These are phyloP conservation scores for Beauveria australis DNA, from an alignment of 2,329 filamentous ascomycete genomes.

Conservation along the genomic window DNA sequence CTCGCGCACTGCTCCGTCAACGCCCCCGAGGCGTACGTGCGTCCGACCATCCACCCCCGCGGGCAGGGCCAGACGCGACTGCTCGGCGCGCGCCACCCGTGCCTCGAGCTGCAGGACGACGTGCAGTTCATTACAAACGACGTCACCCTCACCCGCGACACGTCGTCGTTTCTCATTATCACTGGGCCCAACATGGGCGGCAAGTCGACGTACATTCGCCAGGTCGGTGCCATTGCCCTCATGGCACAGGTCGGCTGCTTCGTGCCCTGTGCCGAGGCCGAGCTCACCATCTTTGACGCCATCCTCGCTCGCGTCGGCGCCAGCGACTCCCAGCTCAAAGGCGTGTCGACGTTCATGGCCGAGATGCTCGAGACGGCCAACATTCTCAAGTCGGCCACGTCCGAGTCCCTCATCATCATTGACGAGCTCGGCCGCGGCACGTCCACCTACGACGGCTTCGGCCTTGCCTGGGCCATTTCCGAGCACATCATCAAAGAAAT, in stretches of 20 bases:
- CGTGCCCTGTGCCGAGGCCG: slow-evolving; percentile 82
- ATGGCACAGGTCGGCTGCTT: slow-evolving; percentile 98
- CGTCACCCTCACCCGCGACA: slow-evolving; percentile 67
- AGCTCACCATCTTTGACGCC: slow-evolving; percentile 92
- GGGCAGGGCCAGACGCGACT: slow-evolving; percentile 82
- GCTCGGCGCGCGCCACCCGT: slow-evolving; percentile 91
- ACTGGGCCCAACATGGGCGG: slow-evolving; percentile 99
- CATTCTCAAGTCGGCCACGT: slow-evolving; percentile 92
- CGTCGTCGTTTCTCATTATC: slow-evolving; percentile 89
- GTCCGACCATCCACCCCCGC: slow-evolving; percentile 82
- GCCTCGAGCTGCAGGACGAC: slow-evolving; percentile 98
- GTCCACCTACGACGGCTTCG: slow-evolving; percentile 96
- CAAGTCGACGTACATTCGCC: slow-evolving; percentile 96
- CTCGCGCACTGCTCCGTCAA: slow-evolving; percentile 91
- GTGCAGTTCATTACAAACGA: slow-evolving; percentile 99
- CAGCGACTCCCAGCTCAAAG: slow-evolving; percentile 93
- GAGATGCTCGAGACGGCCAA: slow-evolving; percentile 99
- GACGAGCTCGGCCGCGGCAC: slow-evolving; percentile 95
- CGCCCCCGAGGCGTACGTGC: slow-evolving; percentile 83
- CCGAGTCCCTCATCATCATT: slow-evolving; percentile 95
- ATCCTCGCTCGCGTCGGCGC: slow-evolving; percentile 94
- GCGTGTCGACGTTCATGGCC: slow-evolving; percentile 98
- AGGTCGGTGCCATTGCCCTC: slow-evolving; percentile 91
- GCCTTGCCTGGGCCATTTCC: slow-evolving; percentile 97
- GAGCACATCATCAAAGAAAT: slow-evolving; percentile 97